Percentiles rank a stretch among this genome's conserved stretches.
Evolutionary conservation across 345 rosid genomes (phyloP).

Genomic region (Populus nigra): DNA sequence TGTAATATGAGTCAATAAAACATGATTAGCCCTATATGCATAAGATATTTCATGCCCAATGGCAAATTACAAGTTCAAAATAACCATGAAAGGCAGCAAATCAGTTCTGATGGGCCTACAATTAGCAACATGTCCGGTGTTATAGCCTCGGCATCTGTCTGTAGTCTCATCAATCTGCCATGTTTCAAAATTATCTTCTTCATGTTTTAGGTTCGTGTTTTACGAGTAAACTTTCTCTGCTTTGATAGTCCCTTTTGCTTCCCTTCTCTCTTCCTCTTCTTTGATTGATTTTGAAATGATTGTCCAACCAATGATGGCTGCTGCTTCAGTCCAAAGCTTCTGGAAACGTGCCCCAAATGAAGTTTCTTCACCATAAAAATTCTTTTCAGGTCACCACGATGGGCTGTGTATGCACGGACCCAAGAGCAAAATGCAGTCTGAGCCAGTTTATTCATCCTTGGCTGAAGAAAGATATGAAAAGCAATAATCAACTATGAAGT

Average conservation of each 20-base stretch:
- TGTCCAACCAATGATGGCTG: constrained; percentile 84
- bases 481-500: constrained; percentile 13
- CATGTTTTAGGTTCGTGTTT: not conserved
- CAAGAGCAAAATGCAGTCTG: constrained; percentile 87
- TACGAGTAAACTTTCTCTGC: constrained; percentile 12
- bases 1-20: not conserved
- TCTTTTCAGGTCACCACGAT: constrained; percentile 83
- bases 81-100: not conserved
- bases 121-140: not conserved
- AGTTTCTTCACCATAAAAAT: constrained; percentile 87
- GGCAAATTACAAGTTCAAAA: not conserved
- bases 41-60: not conserved
- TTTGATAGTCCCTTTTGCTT: constrained; percentile 22
- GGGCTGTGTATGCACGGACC: constrained; percentile 89
- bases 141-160: not conserved
- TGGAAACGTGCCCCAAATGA: constrained; percentile 96
- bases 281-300: constrained; percentile 54
- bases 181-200: not conserved
- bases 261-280: constrained; percentile 75
- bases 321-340: constrained; percentile 87
- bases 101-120: not conserved
- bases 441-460: constrained; percentile 60
- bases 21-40: not conserved
- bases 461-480: constrained; percentile 40
- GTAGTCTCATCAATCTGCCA: not conserved